These are phyloP conservation scores for Calonectria multiphialidica DNA, from an alignment of 2,329 filamentous ascomycete species.

Conservation along the genomic window DNA sequence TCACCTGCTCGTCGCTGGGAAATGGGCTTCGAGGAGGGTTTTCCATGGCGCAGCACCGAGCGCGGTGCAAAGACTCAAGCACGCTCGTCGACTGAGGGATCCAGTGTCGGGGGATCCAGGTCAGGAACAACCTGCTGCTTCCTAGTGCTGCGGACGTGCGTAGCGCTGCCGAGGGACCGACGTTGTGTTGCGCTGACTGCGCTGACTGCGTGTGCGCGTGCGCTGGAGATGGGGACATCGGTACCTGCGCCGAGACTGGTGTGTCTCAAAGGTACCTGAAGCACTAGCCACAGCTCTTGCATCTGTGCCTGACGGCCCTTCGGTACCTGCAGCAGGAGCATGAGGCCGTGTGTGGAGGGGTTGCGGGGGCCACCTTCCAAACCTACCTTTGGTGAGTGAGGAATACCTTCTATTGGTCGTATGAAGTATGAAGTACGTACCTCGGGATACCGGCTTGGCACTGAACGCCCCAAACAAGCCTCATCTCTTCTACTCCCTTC, in stretches of 20 bases:
- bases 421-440: neutral
- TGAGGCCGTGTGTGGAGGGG: constrained; percentile 6
- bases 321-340: constrained; percentile 19
- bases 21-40: neutral
- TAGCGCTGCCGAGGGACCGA: constrained; percentile 23
- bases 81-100: neutral
- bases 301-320: constrained; percentile 4
- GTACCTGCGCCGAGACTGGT: neutral
- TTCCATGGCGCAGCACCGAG: neutral
- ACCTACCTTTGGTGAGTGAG: neutral
- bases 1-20: neutral
- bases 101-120: constrained; percentile 2
- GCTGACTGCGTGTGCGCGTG: too few species aligned
- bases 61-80: constrained; percentile 4
- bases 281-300: constrained; percentile 24
- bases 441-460: constrained; percentile 19
- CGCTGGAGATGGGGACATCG: neutral
- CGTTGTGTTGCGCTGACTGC: constrained; percentile 2
- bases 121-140: neutral
- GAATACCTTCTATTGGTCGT: neutral
- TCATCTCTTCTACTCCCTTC: constrained; percentile 37
- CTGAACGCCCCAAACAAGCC: constrained; percentile 41
- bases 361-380: neutral
- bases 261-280: neutral
- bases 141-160: constrained; percentile 11